Evolutionary conservation across 768 basidiomycete species (phyloP).

Genomic region (Daedaleopsis sinensis): DNA sequence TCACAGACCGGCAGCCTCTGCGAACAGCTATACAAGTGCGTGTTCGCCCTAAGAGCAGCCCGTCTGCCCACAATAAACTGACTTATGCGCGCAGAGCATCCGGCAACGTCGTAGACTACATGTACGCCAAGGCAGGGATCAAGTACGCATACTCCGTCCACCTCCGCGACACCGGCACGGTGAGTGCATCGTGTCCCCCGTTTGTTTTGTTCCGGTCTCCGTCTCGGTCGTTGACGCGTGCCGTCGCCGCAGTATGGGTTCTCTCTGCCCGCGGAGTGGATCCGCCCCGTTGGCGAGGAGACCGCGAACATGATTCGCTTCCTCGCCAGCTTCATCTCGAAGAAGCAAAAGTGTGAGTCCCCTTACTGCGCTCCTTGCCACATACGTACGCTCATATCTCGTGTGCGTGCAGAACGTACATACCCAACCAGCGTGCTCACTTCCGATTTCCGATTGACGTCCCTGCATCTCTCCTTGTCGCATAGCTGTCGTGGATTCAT

Average conservation of each 20-base stretch:
- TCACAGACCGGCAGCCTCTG: conserved; percentile 49
- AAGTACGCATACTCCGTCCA: conserved; percentile 68
- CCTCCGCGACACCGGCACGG: conserved; percentile 71
- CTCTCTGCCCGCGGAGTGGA: conserved; percentile 68
- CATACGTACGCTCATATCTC: too few relatives aligned
- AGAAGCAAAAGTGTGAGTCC: conserved; percentile 15
- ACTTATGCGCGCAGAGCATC: conserved; percentile 41
- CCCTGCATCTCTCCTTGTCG: too few relatives aligned
- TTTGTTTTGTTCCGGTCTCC: not conserved
- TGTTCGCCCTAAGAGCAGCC: conserved; percentile 9
- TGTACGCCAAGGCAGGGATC: conserved; percentile 57
- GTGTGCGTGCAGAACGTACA: too few relatives aligned
- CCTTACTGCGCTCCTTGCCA: not conserved
- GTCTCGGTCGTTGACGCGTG: not conserved
- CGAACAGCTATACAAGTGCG: conserved; percentile 46
- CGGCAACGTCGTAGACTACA: conserved; percentile 70
- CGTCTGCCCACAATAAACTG: too few relatives aligned
- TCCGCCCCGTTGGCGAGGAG: conserved; percentile 82
- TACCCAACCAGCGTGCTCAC: too few relatives aligned
- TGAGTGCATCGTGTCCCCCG: conserved; percentile 42
- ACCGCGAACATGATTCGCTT: conserved; percentile 65
- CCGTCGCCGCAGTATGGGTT: conserved; percentile 64
- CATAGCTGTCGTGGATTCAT: too few relatives aligned
- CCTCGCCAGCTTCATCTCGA: conserved; percentile 64
- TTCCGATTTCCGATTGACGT: too few relatives aligned